Base-by-base conservation (phyloP, 345 rosid species). In the Brassica incana region DNA sequence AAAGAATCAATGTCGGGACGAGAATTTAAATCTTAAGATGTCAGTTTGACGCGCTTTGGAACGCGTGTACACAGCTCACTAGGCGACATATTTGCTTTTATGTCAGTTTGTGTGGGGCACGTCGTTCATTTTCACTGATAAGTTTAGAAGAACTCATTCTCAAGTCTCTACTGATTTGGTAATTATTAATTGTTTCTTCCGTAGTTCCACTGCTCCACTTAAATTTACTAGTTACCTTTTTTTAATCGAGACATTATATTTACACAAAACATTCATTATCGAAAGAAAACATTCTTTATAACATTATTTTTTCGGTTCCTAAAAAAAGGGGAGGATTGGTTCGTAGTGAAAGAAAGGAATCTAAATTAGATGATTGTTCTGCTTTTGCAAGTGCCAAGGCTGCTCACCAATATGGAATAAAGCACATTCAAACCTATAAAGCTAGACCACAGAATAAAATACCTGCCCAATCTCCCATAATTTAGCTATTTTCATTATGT, bases 371-470 rank as follows among this genome's bases (percentile, higher is more conserved):
- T 80, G 79, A 81, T 81, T 85, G 76, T 65, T 83, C 81, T 83
- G 84, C 89, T 90, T 90, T 90, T 88, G 87, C 86, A 78, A 86
- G 82, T 85, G 85, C 88, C 90, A 84, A 90, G 81, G 90, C 85
- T 77, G 86, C 82, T 83, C 81, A 83, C 87, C 89, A 80, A 84
- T 77, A 86, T 76, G 73, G 89, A 88, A 87, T 86, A 90, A 90
- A 87, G 92, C 85, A 81, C 79, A 77, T 86, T 83, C 93, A 88
- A 89, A 81, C 81, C 84, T 82, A 69, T 83, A 81, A 85, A 85
- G 83, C 79, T 64, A 68, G 0, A 45, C 71, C 78, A 68, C 82
- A 62, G 69, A 68, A 68, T 50, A 27, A 50, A 54, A 70, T 62
- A 50, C 59, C 65, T 79, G 5, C 63, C 59, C 59, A 29, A 4